phyloP scores from a whole-genome alignment of 2,329 filamentous ascomycete genomes.

The Pseudogymnoascus pannorum region DNA sequence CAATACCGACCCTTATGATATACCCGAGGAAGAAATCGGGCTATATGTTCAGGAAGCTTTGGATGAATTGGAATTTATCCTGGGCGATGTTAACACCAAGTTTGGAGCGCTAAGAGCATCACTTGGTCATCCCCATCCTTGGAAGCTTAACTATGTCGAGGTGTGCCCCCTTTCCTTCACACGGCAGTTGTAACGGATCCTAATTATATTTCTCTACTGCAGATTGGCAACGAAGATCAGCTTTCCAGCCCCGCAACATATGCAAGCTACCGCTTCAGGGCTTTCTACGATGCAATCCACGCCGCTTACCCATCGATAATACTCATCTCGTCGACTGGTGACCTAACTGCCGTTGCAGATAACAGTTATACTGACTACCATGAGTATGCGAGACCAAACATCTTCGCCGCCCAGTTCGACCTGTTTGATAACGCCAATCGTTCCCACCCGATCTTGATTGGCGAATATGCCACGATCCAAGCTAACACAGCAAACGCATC shows the following conservation, averaged over 20 bases:
- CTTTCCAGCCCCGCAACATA: slow-evolving; percentile 31
- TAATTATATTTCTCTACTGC: background rate
- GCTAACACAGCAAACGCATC: slow-evolving; percentile 15
- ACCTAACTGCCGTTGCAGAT: slow-evolving; percentile 15
- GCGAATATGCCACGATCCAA: slow-evolving; percentile 25
- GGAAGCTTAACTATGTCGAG: slow-evolving; percentile 43
- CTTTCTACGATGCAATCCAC: slow-evolving; percentile 41
- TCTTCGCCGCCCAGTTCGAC: slow-evolving; percentile 19
- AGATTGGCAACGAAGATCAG: slow-evolving; percentile 33
- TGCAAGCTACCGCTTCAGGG: slow-evolving; percentile 36
- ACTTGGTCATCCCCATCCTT: slow-evolving; percentile 43
- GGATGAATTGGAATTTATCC: slow-evolving; percentile 46
- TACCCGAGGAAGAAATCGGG: slow-evolving; percentile 36
- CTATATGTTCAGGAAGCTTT: slow-evolving; percentile 41
- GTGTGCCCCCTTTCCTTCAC: slow-evolving; percentile 29
- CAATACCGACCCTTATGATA: slow-evolving; percentile 24
- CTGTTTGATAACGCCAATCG: slow-evolving; percentile 18
- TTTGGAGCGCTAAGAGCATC: slow-evolving; percentile 42
- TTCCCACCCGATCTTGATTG: slow-evolving; percentile 20
- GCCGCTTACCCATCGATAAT: slow-evolving; percentile 34
- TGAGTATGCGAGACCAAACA: slow-evolving; percentile 21
- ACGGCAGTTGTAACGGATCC: background rate
- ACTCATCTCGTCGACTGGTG: slow-evolving; percentile 30
- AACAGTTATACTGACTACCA: slow-evolving; percentile 19
- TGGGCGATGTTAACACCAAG: slow-evolving; percentile 36